Evolutionary conservation across 2,329 filamentous ascomycete species (phyloP).

Genomic region (Aspergillus hiratsukae): DNA sequence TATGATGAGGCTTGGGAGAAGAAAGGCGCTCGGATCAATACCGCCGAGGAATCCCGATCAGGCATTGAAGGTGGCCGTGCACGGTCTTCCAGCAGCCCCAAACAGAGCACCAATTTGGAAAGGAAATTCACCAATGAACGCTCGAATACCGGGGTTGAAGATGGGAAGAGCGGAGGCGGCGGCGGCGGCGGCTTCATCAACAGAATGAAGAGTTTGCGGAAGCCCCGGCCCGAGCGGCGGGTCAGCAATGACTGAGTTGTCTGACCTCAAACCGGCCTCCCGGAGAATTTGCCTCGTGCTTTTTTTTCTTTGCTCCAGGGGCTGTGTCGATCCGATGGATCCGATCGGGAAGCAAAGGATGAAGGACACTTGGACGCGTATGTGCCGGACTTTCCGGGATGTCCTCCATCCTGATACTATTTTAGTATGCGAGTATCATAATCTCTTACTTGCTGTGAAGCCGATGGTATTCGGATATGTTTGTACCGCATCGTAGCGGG

Average conservation of each 20-base stretch:
- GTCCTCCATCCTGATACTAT: too few species aligned
- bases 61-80: constrained; percentile 27
- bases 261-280: neutral
- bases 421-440: neutral
- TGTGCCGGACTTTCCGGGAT: neutral
- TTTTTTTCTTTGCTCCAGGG: neutral
- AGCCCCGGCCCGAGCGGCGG: constrained; percentile 41
- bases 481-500: neutral
- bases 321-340: neutral
- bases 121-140: constrained; percentile 60
- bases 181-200: constrained; percentile 65
- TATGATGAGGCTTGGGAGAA: constrained; percentile 64
- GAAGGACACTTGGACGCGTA: neutral
- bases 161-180: constrained; percentile 43
- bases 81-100: constrained; percentile 57
- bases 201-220: constrained; percentile 75
- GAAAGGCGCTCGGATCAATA: constrained; percentile 57
- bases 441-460: neutral
- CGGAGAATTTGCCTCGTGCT: neutral
- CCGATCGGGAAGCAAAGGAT: neutral
- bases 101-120: constrained; percentile 51
- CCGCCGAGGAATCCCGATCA: constrained; percentile 43
- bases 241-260: constrained; percentile 26
- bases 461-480: neutral
- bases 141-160: constrained; percentile 25